phyloP scores from a whole-genome alignment of 1,139 yeast species.

The Geotrichum cucujoidarum region DNA sequence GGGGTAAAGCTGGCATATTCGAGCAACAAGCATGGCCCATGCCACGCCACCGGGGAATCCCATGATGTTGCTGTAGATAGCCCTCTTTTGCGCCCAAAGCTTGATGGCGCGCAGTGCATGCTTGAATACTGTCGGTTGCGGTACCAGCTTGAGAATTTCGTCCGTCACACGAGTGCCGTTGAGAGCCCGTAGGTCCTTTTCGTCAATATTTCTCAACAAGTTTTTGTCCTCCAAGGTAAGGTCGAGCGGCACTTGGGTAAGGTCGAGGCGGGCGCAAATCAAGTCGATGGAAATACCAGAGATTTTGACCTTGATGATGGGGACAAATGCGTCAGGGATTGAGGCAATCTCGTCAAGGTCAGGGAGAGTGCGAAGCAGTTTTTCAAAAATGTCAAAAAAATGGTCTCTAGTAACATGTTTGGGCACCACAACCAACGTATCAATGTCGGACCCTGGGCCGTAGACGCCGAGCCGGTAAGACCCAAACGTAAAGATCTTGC shows the following conservation, averaged over 20 bases:
- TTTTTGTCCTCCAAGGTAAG: slow-evolving; percentile 80
- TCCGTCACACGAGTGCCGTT: slow-evolving; percentile 98
- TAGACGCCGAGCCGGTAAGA: slow-evolving; percentile 92
- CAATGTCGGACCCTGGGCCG: slow-evolving; percentile 98
- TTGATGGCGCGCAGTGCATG: slow-evolving; percentile 90
- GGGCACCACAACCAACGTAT: slow-evolving; percentile 91
- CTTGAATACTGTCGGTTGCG: slow-evolving; percentile 87
- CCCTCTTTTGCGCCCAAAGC: slow-evolving; percentile 94
- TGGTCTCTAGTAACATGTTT: slow-evolving; percentile 90
- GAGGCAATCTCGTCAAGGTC: slow-evolving; percentile 86
- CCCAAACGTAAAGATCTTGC: slow-evolving; percentile 91
- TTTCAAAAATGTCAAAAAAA: slow-evolving; percentile 74
- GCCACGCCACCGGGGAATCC: slow-evolving; percentile 99
- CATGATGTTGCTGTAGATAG: slow-evolving; percentile 86
- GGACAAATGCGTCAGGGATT: slow-evolving; percentile 96
- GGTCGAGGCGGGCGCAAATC: slow-evolving; percentile 72
- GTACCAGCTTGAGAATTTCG: slow-evolving; percentile 81
- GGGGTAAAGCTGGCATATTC: slow-evolving; percentile 94
- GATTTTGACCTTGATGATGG: slow-evolving; percentile 84
- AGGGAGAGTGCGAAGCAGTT: slow-evolving; percentile 58
- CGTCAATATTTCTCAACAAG: slow-evolving; percentile 78
- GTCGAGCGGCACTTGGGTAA: slow-evolving; percentile 73
- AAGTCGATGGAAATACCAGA: slow-evolving; percentile 88
- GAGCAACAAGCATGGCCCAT: slow-evolving; percentile 98
- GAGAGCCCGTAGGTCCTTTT: slow-evolving; percentile 77